Conservation (phyloP, 1,284 basidiomycete genomes). For the Cryptococcus sp. region DNA sequence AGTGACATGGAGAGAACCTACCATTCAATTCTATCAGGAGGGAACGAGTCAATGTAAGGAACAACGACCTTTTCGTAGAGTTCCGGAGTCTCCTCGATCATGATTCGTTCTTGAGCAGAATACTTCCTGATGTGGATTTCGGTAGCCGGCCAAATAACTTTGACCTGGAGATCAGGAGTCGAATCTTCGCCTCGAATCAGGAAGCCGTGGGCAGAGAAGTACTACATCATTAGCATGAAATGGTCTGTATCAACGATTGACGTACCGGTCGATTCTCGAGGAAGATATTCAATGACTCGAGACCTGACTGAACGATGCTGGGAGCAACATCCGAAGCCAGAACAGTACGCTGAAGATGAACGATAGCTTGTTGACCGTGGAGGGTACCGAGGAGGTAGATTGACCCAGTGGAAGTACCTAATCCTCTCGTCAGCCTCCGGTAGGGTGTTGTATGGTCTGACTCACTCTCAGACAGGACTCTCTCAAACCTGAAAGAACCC, state of each 20-base stretch:
- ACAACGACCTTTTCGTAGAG: slow-evolving; percentile 65
- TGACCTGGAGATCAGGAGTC: slow-evolving; percentile 51
- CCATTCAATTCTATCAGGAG: slow-evolving; percentile 74
- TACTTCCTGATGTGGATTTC: slow-evolving; percentile 83
- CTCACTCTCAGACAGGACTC: slow-evolving; percentile 58
- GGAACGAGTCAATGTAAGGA: slow-evolving; percentile 73
- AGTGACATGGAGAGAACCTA: slow-evolving; percentile 35
- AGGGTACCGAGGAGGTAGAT: slow-evolving; percentile 52
- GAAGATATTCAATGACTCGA: slow-evolving; percentile 29
- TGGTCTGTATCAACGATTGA: slow-evolving; percentile 1
- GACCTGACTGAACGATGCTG: slow-evolving; percentile 14
- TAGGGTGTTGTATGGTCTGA: not conserved
- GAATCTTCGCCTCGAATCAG: slow-evolving; percentile 9
- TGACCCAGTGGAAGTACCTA: slow-evolving; percentile 55
- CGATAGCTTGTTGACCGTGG: slow-evolving; percentile 51
- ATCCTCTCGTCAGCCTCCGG: not conserved
- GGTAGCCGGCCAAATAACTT: slow-evolving; percentile 74
- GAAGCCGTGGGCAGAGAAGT: slow-evolving; percentile 43
- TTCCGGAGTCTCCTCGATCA: slow-evolving; percentile 76
- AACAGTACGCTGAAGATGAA: slow-evolving; percentile 59
- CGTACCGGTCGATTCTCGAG: slow-evolving; percentile 37
- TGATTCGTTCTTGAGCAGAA: slow-evolving; percentile 63
- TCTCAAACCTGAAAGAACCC: slow-evolving; percentile 52
- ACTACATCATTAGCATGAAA: slow-evolving; percentile 21
- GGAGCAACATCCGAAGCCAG: slow-evolving; percentile 46